Evolutionary conservation across 2,329 filamentous ascomycete genomes (phyloP), one percentile per base, ranked within the genome.

Genomic region (Cryphonectria japonica): DNA sequence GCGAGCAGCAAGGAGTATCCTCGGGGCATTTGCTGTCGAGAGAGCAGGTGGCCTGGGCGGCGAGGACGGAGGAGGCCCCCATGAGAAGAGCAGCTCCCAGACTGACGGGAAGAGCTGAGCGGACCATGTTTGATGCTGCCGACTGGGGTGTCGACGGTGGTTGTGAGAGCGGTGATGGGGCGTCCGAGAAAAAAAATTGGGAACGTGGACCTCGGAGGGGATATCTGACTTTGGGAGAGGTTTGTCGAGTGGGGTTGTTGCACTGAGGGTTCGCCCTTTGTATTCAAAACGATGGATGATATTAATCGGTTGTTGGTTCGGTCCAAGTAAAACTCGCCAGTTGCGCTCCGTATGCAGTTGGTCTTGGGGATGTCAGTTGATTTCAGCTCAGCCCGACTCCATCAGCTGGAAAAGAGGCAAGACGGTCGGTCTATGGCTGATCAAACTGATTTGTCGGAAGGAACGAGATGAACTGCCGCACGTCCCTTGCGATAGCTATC

Each of bases 1-100:
- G 91, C 71, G 92, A 94, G 80, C 93, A 95, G 84, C 93, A 94
- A 41, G 92, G 93, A n/a, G 88, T 82, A 61, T 88, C 86, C 77
- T 91, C 80, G 11, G 94, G 93, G 79, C 94, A 97, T 74, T 90
- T 88, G 72, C 83, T 82, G 60, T 79, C 78, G 26, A 87, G 77
- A 14, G 82, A 81, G 78, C 89, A 91, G 64, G 76, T 76, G 6
- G 81, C 75, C 32, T 75, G 73, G 26, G 75, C 75, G 57, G 82
- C 82, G 52, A 83, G 73, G 37, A 82, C 82, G 46, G 76, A 74
- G 3, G 81, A 78, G 8, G 80, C 81, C 70, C 81, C 79, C 54
- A 63, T 34, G 66, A 85, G 75, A 29, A 83, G 77, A 76, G 79
- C 82, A 67, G 79, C 76, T 72, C 80, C 82, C 75, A 83, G n/a